Percentiles rank a stretch among this genome's conserved stretches.
Evolutionary conservation across 1,139 yeast genomes (phyloP).

Genomic region (Yamadazyma trypodendri): DNA sequence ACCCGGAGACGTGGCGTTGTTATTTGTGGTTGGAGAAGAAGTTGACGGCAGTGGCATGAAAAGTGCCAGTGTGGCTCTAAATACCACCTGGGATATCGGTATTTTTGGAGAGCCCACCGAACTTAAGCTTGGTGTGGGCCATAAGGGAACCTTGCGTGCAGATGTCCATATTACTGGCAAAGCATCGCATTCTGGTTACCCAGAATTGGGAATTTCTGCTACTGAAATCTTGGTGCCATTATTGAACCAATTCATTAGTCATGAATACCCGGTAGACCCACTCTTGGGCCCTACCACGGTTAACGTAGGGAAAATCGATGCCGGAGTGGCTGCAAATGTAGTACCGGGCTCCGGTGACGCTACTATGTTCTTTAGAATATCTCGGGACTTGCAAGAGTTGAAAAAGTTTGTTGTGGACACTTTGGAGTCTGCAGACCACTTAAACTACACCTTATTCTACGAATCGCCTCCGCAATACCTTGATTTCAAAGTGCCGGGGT

Average conservation of each 20-base stretch:
- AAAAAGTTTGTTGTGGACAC: conserved; percentile 31
- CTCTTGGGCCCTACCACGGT: conserved; percentile 61
- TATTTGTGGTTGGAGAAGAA: conserved; percentile 73
- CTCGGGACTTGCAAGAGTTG: conserved; percentile 44
- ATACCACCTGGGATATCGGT: conserved; percentile 56
- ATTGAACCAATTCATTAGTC: conserved; percentile 29
- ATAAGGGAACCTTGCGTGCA: conserved; percentile 54
- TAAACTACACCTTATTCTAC: conserved; percentile 21
- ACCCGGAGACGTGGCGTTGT: conserved; percentile 57
- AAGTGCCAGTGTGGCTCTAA: conserved; percentile 35
- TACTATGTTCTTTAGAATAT: conserved; percentile 50
- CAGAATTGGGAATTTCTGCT: conserved; percentile 66
- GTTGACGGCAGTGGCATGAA: conserved; percentile 61
- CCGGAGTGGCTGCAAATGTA: conserved; percentile 64
- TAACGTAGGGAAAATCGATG: conserved; percentile 58
- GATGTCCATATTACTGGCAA: conserved; percentile 50
- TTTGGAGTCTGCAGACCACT: conserved; percentile 29
- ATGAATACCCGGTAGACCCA: conserved; percentile 50
- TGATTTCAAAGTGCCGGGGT: conserved; percentile 63
- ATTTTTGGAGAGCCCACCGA: conserved; percentile 80
- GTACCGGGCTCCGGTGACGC: conserved; percentile 61
- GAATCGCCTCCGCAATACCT: conserved; percentile 44
- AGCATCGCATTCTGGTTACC: conserved; percentile 71
- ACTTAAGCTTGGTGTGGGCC: conserved; percentile 66
- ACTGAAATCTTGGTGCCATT: conserved; percentile 55